phyloP scores from a whole-genome alignment of 2,329 filamentous ascomycete genomes.

The Apiospora aurea region DNA sequence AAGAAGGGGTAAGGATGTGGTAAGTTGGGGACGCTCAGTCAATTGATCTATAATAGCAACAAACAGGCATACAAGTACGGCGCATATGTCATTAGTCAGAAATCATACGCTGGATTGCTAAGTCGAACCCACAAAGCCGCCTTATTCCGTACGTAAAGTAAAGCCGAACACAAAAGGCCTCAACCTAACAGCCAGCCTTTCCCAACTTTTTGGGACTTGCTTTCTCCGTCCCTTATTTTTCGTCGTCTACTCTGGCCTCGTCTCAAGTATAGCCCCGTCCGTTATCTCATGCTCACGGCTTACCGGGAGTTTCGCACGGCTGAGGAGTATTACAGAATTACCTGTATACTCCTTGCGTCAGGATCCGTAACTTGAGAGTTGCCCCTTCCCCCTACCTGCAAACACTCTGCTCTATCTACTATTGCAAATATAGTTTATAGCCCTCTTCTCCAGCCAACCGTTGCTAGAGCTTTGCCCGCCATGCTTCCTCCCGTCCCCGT shows the following conservation, averaged over 20 bases:
- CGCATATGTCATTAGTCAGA: constrained; percentile 4
- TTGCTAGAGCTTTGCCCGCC: constrained; percentile 25
- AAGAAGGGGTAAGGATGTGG: background rate
- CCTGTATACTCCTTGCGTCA: constrained; percentile 73
- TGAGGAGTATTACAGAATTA: constrained; percentile 67
- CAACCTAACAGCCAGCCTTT: constrained; percentile 6
- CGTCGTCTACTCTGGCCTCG: constrained; percentile 15
- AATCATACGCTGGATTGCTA: background rate
- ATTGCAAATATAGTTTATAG: background rate
- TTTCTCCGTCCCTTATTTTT: background rate
- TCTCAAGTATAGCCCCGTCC: constrained; percentile 1
- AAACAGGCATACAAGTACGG: background rate
- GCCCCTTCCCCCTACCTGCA: constrained; percentile 28
- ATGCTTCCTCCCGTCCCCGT: constrained; percentile 68
- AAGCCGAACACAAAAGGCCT: constrained; percentile 20
- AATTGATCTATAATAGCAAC: background rate
- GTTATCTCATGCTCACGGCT: constrained; percentile 45
- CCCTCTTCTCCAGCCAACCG: constrained; percentile 26
- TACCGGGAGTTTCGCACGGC: constrained; percentile 56
- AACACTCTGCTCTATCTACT: background rate
- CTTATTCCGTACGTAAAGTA: constrained; percentile 19
- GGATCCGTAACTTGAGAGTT: constrained; percentile 46
- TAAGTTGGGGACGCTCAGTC: background rate
- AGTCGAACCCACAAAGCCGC: constrained; percentile 20
- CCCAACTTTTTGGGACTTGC: background rate